Base-by-base conservation (phyloP, 352 stramenopile species). In the Pythium insidiosum region DNA sequence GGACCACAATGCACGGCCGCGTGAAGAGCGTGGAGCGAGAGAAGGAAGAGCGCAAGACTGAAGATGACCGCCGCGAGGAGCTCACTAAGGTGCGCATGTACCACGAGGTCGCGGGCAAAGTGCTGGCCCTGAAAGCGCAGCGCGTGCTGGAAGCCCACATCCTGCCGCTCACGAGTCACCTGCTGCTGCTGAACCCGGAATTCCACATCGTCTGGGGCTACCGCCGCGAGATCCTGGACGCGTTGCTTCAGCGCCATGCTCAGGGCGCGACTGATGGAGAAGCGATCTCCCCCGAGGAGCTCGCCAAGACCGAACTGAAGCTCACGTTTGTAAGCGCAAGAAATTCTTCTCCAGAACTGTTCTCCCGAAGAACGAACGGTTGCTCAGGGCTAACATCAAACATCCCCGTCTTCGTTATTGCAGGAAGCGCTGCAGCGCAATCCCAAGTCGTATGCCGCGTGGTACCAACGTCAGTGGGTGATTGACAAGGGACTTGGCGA, bases 181-280 rank as follows among this genome's bases (percentile, higher is more conserved):
- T 98, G 38, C 61, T 98, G 42, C 73, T 88, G 44, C 68, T 98
- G 5, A 98, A 99, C 66, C 94, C 95, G 7, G 96, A 99, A 70
- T 97, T 97, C 56, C 90, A 95, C 52, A 79, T 97, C 60, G 66
- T 99, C 41, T 99, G 96, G 96, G 97, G 96, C 66, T 96, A 95
- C 58, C 88, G 96, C 15, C 84, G 95, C 50, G 88, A 98, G 64
- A 73, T 88, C 31, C 73, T 98, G 30, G 53, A 94, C 11, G 53
- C 67, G 11, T 41, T 77, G 38, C 56, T 56, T n/a, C n/a, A n/a
- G n/a, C n/a, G n/a, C n/a, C n/a, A n/a, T n/a, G n/a, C n/a, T n/a
- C n/a, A n/a, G n/a, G n/a, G n/a, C n/a, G n/a, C n/a, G n/a, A n/a
- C n/a, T n/a, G n/a, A n/a, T n/a, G n/a, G n/a, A n/a, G n/a, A n/a